Evolutionary conservation across 2,329 filamentous ascomycete species (phyloP), one percentile per base, ranked within the genome.

Genomic region (Plectosphaerella sp.): DNA sequence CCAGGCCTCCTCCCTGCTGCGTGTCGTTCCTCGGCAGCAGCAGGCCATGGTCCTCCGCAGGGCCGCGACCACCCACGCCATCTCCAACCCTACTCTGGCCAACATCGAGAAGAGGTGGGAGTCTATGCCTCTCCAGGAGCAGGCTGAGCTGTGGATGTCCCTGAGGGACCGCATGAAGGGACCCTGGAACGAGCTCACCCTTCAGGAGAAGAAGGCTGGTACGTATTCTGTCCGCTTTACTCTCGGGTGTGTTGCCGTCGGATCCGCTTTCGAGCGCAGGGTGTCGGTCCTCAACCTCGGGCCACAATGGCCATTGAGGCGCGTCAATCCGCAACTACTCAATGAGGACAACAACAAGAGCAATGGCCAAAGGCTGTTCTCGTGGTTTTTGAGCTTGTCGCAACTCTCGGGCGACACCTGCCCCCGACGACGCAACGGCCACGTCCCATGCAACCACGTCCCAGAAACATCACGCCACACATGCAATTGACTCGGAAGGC

Each of bases 31-130:
- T 64, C 58, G 55, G 51, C 52, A 51, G 45, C 48, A 48, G 37
- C 63, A 64, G 64, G 65, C 69, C 60, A 70, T 75, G 65, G 69
- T 75, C 63, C 72, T 73, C 64, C 70, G 74, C 58, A 74, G 75
- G 61, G 76, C 77, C 67, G 77, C 83, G 65, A 84, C 88, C 64
- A 89, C 89, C 63, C 91, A 96, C 73, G 92, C 93, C 71, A 95
- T 99, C 76, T 95, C 92, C 68, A 97, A 97, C 80, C 94, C 95
- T 63, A 97, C 91, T 54, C 84, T 99, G 67, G 89, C 91, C 75
- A 91, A 96, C 77, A 97, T 99, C 69, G 94, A 99, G 86, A 97
- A 96, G 87, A 84, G 94, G 80, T 99, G 94, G 94, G 94, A 99
- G 80, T 84, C 80, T 59, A 92, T 97, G 89, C 92, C 93, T 54